Evolutionary conservation across 202 grass and related monocot species (phyloP).

Genomic region (Schoenoplectus tabernaemontani): DNA sequence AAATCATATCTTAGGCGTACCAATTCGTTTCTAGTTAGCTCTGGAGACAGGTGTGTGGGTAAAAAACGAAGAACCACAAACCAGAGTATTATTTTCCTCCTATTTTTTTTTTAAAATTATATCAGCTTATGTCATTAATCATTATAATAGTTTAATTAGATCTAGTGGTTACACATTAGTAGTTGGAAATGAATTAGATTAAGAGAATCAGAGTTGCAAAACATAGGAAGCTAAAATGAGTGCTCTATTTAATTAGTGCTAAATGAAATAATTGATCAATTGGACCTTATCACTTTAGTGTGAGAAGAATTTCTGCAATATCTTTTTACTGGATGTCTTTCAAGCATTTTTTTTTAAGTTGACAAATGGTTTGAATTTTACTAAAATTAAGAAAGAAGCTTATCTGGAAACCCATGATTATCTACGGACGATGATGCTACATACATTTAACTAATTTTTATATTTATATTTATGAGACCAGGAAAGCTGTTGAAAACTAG

Average conservation of each 20-base stretch:
- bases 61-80: neutral
- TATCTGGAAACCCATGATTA: neutral
- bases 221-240: neutral
- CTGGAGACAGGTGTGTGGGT: slow-evolving; percentile 4
- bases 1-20: neutral
- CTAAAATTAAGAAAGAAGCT: neutral
- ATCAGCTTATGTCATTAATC: slow-evolving; percentile 1
- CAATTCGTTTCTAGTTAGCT: neutral
- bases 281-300: neutral
- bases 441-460: neutral
- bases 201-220: neutral
- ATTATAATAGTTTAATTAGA: neutral
- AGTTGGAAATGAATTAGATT: neutral
- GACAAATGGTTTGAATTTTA: neutral
- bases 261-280: neutral
- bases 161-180: neutral
- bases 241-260: neutral
- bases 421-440: neutral
- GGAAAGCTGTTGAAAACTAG: neutral
- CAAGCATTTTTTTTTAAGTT: neutral
- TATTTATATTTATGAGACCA: neutral
- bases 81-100: no score
- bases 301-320: neutral
- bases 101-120: neutral
- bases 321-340: neutral